These are phyloP conservation scores for Hypoxylon sp. DNA, from an alignment of 2,329 filamentous ascomycete genomes.

Conservation along the genomic window DNA sequence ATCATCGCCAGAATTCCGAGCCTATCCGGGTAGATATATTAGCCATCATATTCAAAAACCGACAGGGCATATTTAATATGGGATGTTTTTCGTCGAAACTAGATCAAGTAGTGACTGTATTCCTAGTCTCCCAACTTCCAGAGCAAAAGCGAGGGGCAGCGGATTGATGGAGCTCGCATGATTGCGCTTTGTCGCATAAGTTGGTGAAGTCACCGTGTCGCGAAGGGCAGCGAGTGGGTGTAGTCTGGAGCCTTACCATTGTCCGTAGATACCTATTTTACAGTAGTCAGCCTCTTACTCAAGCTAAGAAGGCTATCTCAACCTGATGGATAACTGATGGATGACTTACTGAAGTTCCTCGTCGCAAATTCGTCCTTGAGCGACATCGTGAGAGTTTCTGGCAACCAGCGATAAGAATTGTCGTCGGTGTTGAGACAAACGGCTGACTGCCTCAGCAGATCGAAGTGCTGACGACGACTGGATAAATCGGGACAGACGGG, in stretches of 20 bases:
- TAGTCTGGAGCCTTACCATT: constrained; percentile 70
- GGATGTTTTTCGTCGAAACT: not conserved
- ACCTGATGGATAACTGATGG: constrained; percentile 9
- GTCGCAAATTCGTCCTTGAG: constrained; percentile 79
- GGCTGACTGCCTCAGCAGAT: constrained; percentile 13
- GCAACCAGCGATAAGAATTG: not conserved
- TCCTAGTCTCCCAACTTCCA: not conserved
- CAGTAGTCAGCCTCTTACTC: constrained; percentile 52
- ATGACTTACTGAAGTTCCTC: constrained; percentile 77
- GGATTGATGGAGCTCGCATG: not conserved
- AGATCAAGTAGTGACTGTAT: not conserved
- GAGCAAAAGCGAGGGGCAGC: not conserved
- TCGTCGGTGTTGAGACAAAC: constrained; percentile 21
- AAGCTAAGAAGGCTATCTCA: constrained; percentile 21
- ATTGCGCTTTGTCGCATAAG: constrained; percentile 7
- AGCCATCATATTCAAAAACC: constrained; percentile 28
- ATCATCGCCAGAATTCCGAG: constrained; percentile 78
- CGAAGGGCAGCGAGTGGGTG: constrained; percentile 8
- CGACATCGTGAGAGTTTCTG: constrained; percentile 67
- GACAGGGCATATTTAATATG: not conserved
- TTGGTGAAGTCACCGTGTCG: constrained; percentile 10
- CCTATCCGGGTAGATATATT: constrained; percentile 58
- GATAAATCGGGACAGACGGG: constrained; percentile 27
- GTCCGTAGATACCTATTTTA: constrained; percentile 75
- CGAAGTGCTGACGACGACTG: constrained; percentile 35